Evolutionary conservation across 441 rosid genomes (phyloP).

Genomic region (Adansonia madagascariensis): DNA sequence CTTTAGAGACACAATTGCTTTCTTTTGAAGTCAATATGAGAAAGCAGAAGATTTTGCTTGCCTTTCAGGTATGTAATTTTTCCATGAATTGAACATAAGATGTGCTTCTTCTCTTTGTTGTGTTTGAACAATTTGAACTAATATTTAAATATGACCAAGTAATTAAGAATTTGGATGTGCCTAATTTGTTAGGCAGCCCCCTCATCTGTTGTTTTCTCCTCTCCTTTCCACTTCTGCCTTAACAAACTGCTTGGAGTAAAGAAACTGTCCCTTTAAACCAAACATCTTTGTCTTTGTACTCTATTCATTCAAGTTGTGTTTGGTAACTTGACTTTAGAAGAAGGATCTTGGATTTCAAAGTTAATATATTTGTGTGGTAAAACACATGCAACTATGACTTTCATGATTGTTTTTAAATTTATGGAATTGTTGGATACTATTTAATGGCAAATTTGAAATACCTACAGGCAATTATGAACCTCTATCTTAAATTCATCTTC

Average conservation of each 20-base stretch:
- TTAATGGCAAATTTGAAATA: background rate
- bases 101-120: background rate
- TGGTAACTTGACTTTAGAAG: background rate
- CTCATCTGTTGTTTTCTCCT: background rate
- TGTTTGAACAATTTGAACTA: background rate
- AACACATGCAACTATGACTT: background rate
- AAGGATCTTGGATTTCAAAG: background rate
- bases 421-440: background rate
- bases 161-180: background rate
- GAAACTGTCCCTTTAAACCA: background rate
- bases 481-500: background rate
- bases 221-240: background rate
- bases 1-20: constrained; percentile 91
- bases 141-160: background rate
- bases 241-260: background rate
- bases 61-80: constrained; percentile 75
- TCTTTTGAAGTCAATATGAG: constrained; percentile 96
- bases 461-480: background rate
- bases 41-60: constrained; percentile 86
- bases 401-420: background rate
- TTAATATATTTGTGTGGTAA: background rate
- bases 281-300: background rate
- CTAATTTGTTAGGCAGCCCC: background rate
- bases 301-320: background rate
- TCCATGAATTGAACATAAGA: constrained; percentile 1